phyloP scores from a whole-genome alignment of 495 filamentous ascomycete species.

The Penicillium arizonense region DNA sequence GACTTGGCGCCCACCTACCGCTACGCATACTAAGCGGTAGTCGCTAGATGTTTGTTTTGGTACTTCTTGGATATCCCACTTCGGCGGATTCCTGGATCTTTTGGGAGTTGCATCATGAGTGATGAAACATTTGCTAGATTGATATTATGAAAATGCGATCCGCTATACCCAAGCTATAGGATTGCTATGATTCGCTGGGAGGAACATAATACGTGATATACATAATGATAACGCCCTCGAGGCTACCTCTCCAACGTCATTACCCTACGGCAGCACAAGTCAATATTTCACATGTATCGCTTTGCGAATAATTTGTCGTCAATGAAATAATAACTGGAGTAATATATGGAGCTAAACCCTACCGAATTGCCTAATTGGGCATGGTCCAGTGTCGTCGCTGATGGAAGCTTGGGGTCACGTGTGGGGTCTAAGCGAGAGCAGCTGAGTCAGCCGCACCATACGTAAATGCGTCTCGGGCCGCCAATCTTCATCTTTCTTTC shows the following conservation, averaged over 20 bases:
- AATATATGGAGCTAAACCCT: not conserved
- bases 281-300: no score
- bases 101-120: not conserved
- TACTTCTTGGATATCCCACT: not conserved
- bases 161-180: not conserved
- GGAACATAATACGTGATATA: not conserved
- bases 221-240: not conserved
- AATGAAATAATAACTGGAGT: no score
- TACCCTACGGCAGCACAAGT: not conserved
- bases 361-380: conserved; percentile 8
- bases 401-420: conserved; percentile 1
- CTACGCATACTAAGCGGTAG: conserved; percentile 32
- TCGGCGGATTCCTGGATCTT: not conserved
- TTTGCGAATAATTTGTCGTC: not conserved
- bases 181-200: not conserved
- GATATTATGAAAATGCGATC: not conserved
- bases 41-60: not conserved
- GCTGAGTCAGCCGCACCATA: conserved; percentile 48
- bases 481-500: conserved; percentile 43
- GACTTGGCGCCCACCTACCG: conserved; percentile 43
- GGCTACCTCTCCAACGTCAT: not conserved
- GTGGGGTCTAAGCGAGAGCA: conserved; percentile 24
- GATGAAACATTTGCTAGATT: not conserved
- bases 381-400: conserved; percentile 13
- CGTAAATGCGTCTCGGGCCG: conserved; percentile 41